Evolutionary conservation across 108 stramenopile species (phyloP).

Genomic region (Cylindrotheca fusiformis): DNA sequence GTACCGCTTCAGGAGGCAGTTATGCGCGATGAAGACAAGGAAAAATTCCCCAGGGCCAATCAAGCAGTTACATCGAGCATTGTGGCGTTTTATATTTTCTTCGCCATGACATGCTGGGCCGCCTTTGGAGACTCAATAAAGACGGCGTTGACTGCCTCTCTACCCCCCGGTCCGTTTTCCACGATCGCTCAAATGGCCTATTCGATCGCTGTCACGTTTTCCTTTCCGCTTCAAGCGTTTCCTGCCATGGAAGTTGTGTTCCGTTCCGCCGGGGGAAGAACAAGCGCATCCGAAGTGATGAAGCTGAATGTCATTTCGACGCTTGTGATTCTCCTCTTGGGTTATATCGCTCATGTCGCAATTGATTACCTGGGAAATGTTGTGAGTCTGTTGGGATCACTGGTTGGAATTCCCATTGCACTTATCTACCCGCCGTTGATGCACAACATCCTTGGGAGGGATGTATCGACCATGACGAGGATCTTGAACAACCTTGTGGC

Average conservation of each 20-base stretch:
- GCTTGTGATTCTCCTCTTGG: constrained; percentile 26
- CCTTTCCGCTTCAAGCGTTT: constrained; percentile 62
- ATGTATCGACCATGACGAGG: constrained; percentile 4
- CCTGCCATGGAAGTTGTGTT: constrained; percentile 49
- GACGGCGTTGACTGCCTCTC: constrained; percentile 48
- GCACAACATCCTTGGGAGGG: constrained; percentile 26
- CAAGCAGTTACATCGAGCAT: constrained; percentile 31
- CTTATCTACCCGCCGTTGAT: constrained; percentile 48
- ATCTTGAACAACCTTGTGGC: constrained; percentile 29
- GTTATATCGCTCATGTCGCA: constrained; percentile 30
- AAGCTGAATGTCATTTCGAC: constrained; percentile 18
- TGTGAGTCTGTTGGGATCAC: constrained; percentile 43
- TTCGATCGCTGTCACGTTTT: constrained; percentile 49
- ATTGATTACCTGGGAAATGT: constrained; percentile 50
- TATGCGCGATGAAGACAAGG: constrained; percentile 26
- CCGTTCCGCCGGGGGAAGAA: background rate
- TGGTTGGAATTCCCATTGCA: constrained; percentile 54
- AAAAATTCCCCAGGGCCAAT: constrained; percentile 34
- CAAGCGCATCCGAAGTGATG: background rate
- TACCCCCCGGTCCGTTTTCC: constrained; percentile 29
- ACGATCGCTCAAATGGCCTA: constrained; percentile 50
- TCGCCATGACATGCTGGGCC: constrained; percentile 45
- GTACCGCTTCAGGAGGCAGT: constrained; percentile 58
- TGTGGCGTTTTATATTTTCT: constrained; percentile 45
- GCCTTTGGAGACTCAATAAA: constrained; percentile 40